Evolutionary conservation across 164 flowering plant species (phyloP), one percentile per base, ranked within the genome.

Genomic region (Saururus chinensis): DNA sequence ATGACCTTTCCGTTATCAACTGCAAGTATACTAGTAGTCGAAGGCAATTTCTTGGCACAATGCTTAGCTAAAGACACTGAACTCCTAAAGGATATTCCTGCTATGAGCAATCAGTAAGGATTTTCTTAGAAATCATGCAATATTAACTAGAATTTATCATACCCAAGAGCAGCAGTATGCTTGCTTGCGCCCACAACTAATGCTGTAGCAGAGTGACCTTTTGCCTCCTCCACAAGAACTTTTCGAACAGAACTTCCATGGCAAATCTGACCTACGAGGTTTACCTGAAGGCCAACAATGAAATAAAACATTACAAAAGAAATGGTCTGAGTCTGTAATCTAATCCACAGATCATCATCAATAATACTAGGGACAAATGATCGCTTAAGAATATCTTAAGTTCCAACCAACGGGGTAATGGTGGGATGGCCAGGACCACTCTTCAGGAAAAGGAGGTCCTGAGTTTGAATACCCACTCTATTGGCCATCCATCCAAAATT

Each of bases 1-100:
- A 80, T 68, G 55, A 84, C 62, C 73, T 86, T 86, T 42, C 95
- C 96, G 16, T 82, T 76, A 48, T 84, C 74, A 51, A 92, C 56
- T 4, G 85, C 88, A 60, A 92, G 65, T 61, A 88, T 78, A 60
- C 80, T 71, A 41, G 85, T 88, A 19, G 77, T 66, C 3, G 62
- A 48, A 1, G 92, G 88, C 64, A 87, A 70, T 58, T 56, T 69
- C 79, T 75, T 87, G 11, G 87, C 80, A 66, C 95, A 89, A 62
- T 83, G 82, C 64, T 73, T 84, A 22, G 92, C 93, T 48, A 73
- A 63, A 7, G 91, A 82, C 71, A 74, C 53, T 65, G 88, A 73
- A 61, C 77, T 65, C 77, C 96, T 87, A 80, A 62, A 73, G 71
- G 63, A 55, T 17, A 70, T 23, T 19, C 55, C 61, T 62, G 69